Percentiles rank a stretch among this genome's conserved stretches.
Evolutionary conservation across 306 rosid species (phyloP).

Genomic region (Leucaena leucocephala): DNA sequence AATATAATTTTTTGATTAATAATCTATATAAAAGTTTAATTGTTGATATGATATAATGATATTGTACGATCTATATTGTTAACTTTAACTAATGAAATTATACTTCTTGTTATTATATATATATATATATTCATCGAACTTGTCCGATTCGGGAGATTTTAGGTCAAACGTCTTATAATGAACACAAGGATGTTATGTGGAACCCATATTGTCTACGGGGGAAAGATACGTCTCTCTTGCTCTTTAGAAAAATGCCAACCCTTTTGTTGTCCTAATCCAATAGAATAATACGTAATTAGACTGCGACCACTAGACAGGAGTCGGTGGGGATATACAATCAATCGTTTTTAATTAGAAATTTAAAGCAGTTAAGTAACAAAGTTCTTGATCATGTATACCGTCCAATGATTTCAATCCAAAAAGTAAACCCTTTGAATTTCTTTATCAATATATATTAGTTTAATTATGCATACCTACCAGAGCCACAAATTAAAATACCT

Average conservation of each 20-base stretch:
- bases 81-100: too few species aligned
- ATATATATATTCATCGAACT: not conserved
- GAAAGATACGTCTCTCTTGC: not conserved
- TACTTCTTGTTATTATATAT: too few species aligned
- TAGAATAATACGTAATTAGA: not conserved
- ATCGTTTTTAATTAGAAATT: not conserved
- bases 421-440: not conserved
- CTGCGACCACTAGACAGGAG: not conserved
- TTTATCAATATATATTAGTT: not conserved
- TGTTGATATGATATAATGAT: too few species aligned
- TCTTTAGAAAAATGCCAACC: not conserved
- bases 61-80: too few species aligned
- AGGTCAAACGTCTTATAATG: not conserved
- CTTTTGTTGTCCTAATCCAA: not conserved
- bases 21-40: too few species aligned
- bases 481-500: not conserved
- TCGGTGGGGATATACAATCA: not conserved
- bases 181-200: not conserved
- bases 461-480: not conserved
- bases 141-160: not conserved
- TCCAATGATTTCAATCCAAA: not conserved
- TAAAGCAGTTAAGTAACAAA: conserved; percentile 1
- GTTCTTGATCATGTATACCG: not conserved
- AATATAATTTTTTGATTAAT: too few species aligned
- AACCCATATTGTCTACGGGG: not conserved